Evolutionary conservation across 176 grass and related monocot species (phyloP).

Genomic region (Aegilops umbellulata): DNA sequence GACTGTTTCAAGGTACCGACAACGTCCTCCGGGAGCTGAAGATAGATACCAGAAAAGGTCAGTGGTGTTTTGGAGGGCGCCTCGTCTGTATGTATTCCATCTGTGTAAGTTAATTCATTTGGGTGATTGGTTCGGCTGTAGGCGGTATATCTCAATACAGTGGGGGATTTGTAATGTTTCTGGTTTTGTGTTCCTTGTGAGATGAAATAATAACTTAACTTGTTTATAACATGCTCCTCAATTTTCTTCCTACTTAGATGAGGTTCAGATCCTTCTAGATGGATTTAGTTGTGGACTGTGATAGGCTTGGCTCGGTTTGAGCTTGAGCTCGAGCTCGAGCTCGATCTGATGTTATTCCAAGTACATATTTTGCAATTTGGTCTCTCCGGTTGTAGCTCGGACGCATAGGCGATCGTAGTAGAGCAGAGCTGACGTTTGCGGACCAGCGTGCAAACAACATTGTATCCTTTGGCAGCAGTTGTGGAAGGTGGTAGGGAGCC

Average conservation of each 20-base stretch:
- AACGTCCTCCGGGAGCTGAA: constrained; percentile 60
- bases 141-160: constrained; percentile 28
- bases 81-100: constrained; percentile 49
- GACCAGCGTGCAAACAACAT: neutral
- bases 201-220: constrained; percentile 35
- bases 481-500: neutral
- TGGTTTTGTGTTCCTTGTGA: constrained; percentile 5
- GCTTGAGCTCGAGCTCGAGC: neutral
- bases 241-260: neutral
- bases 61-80: constrained; percentile 30
- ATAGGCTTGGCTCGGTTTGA: neutral
- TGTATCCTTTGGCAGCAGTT: neutral
- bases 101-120: constrained; percentile 65
- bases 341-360: neutral
- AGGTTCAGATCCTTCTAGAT: neutral
- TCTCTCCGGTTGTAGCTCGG: neutral
- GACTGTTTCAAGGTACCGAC: constrained; percentile 94
- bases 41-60: constrained; percentile 35
- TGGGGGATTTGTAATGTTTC: constrained; percentile 29
- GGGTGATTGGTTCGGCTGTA: constrained; percentile 51
- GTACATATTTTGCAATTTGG: neutral
- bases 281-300: neutral
- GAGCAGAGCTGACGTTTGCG: neutral
- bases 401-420: neutral
- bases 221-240: constrained; percentile 11